Percentiles rank a stretch among this genome's conserved stretches.
Conservation (phyloP, 164 flowering plant genomes). For the Sedum album region DNA sequence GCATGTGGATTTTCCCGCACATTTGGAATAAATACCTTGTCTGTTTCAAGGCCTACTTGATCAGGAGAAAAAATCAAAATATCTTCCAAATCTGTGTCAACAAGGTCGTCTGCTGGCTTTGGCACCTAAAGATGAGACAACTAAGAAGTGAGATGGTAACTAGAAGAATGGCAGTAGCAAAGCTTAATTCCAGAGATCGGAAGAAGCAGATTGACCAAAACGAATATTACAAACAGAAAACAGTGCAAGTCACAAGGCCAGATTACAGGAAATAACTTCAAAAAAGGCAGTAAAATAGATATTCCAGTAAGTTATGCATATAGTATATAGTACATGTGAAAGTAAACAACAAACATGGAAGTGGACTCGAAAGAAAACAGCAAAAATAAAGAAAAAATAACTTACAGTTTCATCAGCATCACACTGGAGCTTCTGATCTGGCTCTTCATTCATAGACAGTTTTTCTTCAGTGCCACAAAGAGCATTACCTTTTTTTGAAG, state of each 20-base stretch:
- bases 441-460: background rate
- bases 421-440: background rate
- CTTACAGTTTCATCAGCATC: slow-evolving; percentile 20
- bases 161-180: background rate
- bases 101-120: slow-evolving; percentile 41
- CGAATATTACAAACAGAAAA: background rate
- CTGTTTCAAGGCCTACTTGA: slow-evolving; percentile 29
- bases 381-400: background rate
- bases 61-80: slow-evolving; percentile 47
- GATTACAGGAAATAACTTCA: too few species aligned
- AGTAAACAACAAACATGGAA: background rate
- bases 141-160: background rate
- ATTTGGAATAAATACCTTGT: slow-evolving; percentile 21
- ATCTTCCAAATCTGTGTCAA: slow-evolving; percentile 45
- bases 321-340: background rate
- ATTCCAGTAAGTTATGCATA: background rate
- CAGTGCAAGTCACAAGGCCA: background rate
- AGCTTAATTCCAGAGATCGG: background rate
- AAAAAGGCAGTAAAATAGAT: too few species aligned
- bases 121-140: slow-evolving; percentile 22
- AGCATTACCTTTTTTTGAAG: slow-evolving; percentile 1
- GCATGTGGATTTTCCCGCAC: slow-evolving; percentile 19
- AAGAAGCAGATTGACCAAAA: background rate
- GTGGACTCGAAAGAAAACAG: background rate
- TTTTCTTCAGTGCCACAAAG: background rate